These are phyloP conservation scores for Malassezia yamatoensis DNA, from an alignment of 1,284 basidiomycete genomes.

Conservation along the genomic window DNA sequence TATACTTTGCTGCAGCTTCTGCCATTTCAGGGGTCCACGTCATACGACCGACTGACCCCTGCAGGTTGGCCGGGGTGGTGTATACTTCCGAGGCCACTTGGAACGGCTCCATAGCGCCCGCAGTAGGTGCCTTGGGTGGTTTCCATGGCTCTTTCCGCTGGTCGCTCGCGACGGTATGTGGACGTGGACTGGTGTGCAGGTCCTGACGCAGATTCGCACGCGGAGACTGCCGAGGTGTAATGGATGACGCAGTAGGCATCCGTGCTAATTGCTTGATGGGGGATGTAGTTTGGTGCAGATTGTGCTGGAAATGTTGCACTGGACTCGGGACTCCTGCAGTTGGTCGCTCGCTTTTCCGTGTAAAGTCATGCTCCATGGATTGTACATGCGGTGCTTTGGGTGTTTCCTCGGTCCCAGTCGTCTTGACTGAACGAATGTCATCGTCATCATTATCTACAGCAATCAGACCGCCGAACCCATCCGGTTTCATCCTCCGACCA, in stretches of 20 bases:
- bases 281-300: not conserved
- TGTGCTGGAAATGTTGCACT: not conserved
- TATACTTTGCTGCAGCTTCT: slow-evolving; percentile 17
- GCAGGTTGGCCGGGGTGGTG: slow-evolving; percentile 13
- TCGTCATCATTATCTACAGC: not conserved
- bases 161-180: not conserved
- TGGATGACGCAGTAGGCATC: not conserved
- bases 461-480: slow-evolving; percentile 15
- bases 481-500: slow-evolving; percentile 6
- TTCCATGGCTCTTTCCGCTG: not conserved
- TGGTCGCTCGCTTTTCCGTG: not conserved
- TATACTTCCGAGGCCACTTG: slow-evolving; percentile 16
- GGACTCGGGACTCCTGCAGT: not conserved
- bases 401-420: not conserved
- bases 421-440: not conserved
- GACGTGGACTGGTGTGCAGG: not conserved
- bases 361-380: slow-evolving; percentile 12
- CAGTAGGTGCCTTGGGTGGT: not conserved
- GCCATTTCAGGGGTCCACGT: slow-evolving; percentile 19
- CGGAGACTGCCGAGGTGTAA: not conserved
- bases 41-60: slow-evolving; percentile 7
- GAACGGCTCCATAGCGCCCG: slow-evolving; percentile 3
- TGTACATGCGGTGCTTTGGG: slow-evolving; percentile 11
- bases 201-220: not conserved
- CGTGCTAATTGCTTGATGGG: not conserved